phyloP scores from a whole-genome alignment of 371 early-diverging fungal species.

The Mycotypha africana region DNA sequence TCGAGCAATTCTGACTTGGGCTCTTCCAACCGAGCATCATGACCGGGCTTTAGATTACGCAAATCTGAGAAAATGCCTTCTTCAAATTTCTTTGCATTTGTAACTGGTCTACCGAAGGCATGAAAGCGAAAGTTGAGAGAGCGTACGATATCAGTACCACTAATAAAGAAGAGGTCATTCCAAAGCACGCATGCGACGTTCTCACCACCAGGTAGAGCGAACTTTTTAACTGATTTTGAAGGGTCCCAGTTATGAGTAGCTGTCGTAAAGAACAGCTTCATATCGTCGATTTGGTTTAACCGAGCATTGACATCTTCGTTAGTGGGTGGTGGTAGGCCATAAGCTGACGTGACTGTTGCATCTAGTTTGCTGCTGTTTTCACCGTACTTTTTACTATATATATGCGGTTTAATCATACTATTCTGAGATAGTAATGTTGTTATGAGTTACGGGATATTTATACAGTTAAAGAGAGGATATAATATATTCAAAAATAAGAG shows the following conservation, averaged over 20 bases:
- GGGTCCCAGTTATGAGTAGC: slow-evolving; percentile 58
- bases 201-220: slow-evolving; percentile 80
- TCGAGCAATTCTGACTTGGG: slow-evolving; percentile 96
- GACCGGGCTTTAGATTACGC: slow-evolving; percentile 96
- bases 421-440: too few relatives aligned
- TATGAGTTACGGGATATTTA: too few relatives aligned
- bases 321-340: slow-evolving; percentile 18
- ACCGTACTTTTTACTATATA: slow-evolving; percentile 12
- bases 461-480: too few relatives aligned
- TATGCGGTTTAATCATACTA: slow-evolving; percentile 16
- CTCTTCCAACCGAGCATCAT: slow-evolving; percentile 95
- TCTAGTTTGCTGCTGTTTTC: slow-evolving; percentile 5
- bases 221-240: slow-evolving; percentile 55
- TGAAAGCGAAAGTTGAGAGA: slow-evolving; percentile 94
- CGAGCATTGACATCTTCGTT: slow-evolving; percentile 20
- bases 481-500: too few relatives aligned
- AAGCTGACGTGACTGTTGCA: slow-evolving; percentile 11
- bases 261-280: slow-evolving; percentile 54
- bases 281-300: slow-evolving; percentile 44
- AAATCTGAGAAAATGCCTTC: slow-evolving; percentile 99
- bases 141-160: slow-evolving; percentile 99
- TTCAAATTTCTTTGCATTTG: slow-evolving; percentile 97
- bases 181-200: slow-evolving; percentile 86
- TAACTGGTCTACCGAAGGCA: slow-evolving; percentile 85
- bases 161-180: slow-evolving; percentile 89